phyloP scores from a whole-genome alignment of 768 basidiomycete genomes.

The Psilocybe cyanescens region DNA sequence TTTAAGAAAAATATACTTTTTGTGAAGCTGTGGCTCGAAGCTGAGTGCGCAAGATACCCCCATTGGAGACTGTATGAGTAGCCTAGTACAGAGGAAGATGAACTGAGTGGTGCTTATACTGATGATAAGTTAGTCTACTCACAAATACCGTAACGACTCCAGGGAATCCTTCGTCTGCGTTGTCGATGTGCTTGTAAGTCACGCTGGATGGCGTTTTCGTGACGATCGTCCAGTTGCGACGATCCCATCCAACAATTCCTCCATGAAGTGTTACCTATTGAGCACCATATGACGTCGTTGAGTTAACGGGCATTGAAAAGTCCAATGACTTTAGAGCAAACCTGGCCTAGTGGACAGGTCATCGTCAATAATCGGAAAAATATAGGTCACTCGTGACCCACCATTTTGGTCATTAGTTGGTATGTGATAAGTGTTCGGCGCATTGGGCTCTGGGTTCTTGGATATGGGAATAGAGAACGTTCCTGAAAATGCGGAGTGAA shows the following conservation, averaged over 20 bases:
- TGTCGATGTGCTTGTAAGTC: constrained; percentile 55
- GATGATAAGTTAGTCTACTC: constrained; percentile 10
- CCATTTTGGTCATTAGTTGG: constrained; percentile 55
- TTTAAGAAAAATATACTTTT: constrained; percentile 28
- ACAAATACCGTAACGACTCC: constrained; percentile 49
- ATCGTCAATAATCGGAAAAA: not conserved
- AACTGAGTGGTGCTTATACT: not conserved
- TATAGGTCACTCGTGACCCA: constrained; percentile 20
- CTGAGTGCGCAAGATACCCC: constrained; percentile 43
- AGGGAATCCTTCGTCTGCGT: constrained; percentile 58
- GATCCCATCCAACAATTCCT: constrained; percentile 59
- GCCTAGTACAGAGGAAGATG: constrained; percentile 31
- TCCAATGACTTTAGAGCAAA: constrained; percentile 5
- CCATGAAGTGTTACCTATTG: constrained; percentile 56
- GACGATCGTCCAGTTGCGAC: constrained; percentile 56
- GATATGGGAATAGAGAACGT: constrained; percentile 59
- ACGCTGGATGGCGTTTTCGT: constrained; percentile 47
- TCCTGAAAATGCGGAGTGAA: constrained; percentile 30
- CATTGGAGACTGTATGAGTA: constrained; percentile 49
- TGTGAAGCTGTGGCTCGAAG: constrained; percentile 51
- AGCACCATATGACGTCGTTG: constrained; percentile 11
- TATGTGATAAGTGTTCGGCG: constrained; percentile 51
- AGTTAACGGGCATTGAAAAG: not conserved
- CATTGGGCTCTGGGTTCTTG: constrained; percentile 43
- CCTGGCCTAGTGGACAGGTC: constrained; percentile 21